Base-by-base conservation (phyloP, 176 grass and related monocot genomes). In the Urochloa ruziziensis region DNA sequence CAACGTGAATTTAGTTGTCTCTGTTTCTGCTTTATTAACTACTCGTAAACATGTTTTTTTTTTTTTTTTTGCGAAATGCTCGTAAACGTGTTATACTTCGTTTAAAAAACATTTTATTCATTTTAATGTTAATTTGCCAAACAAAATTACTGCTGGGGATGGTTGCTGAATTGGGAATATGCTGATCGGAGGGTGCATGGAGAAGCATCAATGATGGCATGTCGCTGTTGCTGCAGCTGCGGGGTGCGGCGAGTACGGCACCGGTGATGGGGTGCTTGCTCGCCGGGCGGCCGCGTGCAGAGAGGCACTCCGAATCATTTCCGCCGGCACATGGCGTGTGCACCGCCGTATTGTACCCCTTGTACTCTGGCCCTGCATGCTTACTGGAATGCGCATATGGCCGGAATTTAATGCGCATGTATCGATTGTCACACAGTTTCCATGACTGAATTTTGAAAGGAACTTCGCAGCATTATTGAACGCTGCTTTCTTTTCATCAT, bases 241-340 rank as follows among this genome's bases (percentile, higher is more conserved):
- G 25, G 28, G 24, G 25, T 14, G 46, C 27, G 5, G 39, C 13
- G 73, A 13, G 80, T 56, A 73, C 27, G 46, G 48, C 10, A n/a
- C 32, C 62, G 43, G 28, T 28, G 10, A 11, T 47, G 18, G 42
- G 15, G 79, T n/a, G 27, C 44, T 56, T 57, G 7, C 52, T 36
- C 47, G 16, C 85, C 51, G 51, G 29, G 69, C 30, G 81, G 42
- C 33, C 74, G 80, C 66, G 19, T 79, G 87, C 68, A 61, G 86
- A 7, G 74, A n/a, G 52, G 52, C 85, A 54, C 80, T 27, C 17
- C 46, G 81, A 68, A 85, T 75, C 77, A 89, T 81, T 89, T 27
- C 70, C 76, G 52, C 36, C 23, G n/a, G 82, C 76, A 58, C 81
- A 73, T 88, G 75, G 46, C 16, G 77, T 48, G 48, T 42, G 69